Evolutionary conservation across 2,329 filamentous ascomycete genomes (phyloP), one percentile per base, ranked within the genome.

Genomic region (Sclerotinia spermophila): DNA sequence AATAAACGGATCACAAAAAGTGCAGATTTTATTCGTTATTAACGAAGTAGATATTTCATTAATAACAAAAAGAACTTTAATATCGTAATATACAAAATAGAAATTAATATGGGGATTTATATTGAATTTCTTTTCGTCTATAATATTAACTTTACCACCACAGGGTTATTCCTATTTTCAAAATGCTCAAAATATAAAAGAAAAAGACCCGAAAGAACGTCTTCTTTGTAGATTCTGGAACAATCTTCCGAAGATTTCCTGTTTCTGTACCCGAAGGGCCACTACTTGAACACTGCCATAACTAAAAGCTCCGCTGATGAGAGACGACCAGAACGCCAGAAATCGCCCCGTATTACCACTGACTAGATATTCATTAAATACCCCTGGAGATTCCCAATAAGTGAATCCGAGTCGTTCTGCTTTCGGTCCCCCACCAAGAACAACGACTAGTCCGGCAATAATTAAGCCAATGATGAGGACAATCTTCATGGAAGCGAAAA

Each of bases 331-430:
- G 71, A 78, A 77, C 51, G 80, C 79, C 19, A 92, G 83, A 77
- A 93, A 92, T 21, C 84, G 83, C 30, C 90, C 90, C 0, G 82
- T 83, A 85, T 53, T 76, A 85, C 82, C 45, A 27, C 6, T 89
- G 83, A 42, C 91, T 89, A 92, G 85, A 76, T 90, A 87, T 74
- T 90, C 86, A 51, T 89, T 87, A 74, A 91, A 90, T 0, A 90
- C 87, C 0, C 89, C 90, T 0, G 91, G 90, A 42, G 88, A 80
- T 59, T 82, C 86, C 91, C 91, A 94, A 79, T 91, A 92, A 53
- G 83, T 81, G 79, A 92, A 92, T 1, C 91, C 90, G 69, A 88
- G 84, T 13, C 84, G 82, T 27, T 86, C 83, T 0, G 84, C 84
- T 24, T 86, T 86, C 0, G 88, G 86, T 1, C 88, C 83, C 60